Evolutionary conservation across 495 filamentous ascomycete genomes (phyloP).

Genomic region (Aspergillus nidulans): DNA sequence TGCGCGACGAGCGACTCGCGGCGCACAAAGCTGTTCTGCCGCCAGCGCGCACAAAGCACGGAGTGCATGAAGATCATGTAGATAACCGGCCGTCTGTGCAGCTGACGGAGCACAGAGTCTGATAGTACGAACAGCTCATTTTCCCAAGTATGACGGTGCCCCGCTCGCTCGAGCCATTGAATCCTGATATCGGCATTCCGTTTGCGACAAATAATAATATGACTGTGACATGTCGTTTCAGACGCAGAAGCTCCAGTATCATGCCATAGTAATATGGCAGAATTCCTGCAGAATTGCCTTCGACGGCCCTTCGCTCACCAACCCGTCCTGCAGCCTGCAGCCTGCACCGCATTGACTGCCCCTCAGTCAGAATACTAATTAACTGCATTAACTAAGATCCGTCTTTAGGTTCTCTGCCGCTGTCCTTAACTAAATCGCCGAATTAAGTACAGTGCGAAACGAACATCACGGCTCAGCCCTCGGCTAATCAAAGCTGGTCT

Average conservation of each 20-base stretch:
- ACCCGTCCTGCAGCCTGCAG: background rate
- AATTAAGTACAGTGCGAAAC: background rate
- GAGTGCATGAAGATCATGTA: background rate
- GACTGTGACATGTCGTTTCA: background rate
- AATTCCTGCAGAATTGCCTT: background rate
- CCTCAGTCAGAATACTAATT: background rate
- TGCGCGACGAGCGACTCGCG: background rate
- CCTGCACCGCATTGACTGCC: background rate
- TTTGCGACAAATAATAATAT: background rate
- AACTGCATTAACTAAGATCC: background rate
- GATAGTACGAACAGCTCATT: background rate
- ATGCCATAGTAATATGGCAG: background rate
- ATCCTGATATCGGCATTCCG: background rate
- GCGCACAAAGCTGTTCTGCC: background rate
- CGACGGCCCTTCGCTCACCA: background rate
- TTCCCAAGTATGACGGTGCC: background rate
- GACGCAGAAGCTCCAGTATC: background rate
- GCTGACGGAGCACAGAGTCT: background rate
- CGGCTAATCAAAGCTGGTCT: background rate
- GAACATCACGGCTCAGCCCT: background rate
- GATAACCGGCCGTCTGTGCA: background rate
- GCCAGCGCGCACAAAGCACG: background rate
- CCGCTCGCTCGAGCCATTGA: background rate
- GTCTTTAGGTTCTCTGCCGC: background rate
- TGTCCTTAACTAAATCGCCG: background rate